Base-by-base conservation (phyloP, 1,284 basidiomycete genomes). In the Rhodotorula mucilaginosa region DNA sequence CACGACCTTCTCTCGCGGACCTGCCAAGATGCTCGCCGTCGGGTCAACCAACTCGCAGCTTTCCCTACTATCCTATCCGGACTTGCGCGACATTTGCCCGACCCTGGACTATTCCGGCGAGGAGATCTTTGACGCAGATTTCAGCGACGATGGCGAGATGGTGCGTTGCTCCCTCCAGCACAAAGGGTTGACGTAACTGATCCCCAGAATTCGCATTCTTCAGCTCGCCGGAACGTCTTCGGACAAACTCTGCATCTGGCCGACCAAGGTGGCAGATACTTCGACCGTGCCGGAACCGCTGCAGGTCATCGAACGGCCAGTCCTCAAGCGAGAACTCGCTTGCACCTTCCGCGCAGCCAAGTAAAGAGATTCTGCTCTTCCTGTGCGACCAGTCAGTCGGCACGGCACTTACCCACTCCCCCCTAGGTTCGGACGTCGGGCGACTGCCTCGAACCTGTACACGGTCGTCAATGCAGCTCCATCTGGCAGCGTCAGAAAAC, bases 341-440 rank as follows among this genome's bases (percentile, higher is more conserved):
- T 86, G 88, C 65, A 86, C 86, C 3, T 95, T 93, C 82, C 88
- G 93, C 29, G 87, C 88, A 19, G 89, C 86, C 39, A 87, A 88
- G 88, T 89, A 77, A 65, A 84, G 39, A 13, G 12, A 5, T 34
- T 56, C 52, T 52, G 58, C 44, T 49, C n/a, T 57, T 59, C 67
- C 1, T 26, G 59, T 44, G 6, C 8, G n/a, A 26, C 1, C 23
- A 12, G 5, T 26, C n/a, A 19, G 2, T 48, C 10, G 21, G 16
- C 34, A 44, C 34, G 23, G 5, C n/a, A 18, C 19, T 49, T 7
- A 16, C 47, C 6, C 18, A 3, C 63, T 7, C 15, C 47, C 21
- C 34, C 4, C 34, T 71, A 85, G 90, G 73, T 88, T 86, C 78
- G 88, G 92, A 70, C 89, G 76, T 88, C 16, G 77, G 78, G 5